phyloP scores from a whole-genome alignment of 805 yeast species.

The Debaryomyces prosopidis region DNA sequence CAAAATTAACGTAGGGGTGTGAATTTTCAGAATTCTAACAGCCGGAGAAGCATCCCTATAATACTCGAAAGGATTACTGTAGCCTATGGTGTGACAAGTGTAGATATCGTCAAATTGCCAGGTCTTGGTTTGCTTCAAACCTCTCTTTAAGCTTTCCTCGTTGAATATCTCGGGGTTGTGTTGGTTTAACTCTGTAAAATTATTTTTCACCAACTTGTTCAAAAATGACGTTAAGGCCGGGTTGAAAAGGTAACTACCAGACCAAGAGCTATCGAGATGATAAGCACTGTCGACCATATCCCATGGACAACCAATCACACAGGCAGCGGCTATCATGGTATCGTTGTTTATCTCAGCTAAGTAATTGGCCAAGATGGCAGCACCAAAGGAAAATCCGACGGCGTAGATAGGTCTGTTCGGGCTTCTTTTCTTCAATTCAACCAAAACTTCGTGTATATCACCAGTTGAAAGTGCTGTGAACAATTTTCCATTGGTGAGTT shows the following conservation, averaged over 20 bases:
- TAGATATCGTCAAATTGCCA: slow-evolving; percentile 62
- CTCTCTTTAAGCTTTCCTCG: slow-evolving; percentile 18
- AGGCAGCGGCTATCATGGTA: slow-evolving; percentile 48
- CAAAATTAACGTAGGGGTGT: slow-evolving; percentile 65
- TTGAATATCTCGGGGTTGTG: slow-evolving; percentile 28
- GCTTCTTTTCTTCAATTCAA: slow-evolving; percentile 47
- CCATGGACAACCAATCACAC: slow-evolving; percentile 70
- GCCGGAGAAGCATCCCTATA: slow-evolving; percentile 64
- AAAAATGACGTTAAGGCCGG: slow-evolving; percentile 35
- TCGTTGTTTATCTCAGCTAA: slow-evolving; percentile 58
- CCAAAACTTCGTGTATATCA: slow-evolving; percentile 60
- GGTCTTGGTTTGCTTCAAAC: slow-evolving; percentile 31
- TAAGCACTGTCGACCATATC: slow-evolving; percentile 56
- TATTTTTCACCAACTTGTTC: slow-evolving; percentile 32
- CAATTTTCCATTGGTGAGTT: slow-evolving; percentile 65
- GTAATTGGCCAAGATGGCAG: slow-evolving; percentile 67
- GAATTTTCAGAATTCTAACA: slow-evolving; percentile 48
- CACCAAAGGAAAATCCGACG: slow-evolving; percentile 84
- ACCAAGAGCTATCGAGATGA: slow-evolving; percentile 38
- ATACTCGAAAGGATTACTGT: slow-evolving; percentile 61
- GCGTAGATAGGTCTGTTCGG: slow-evolving; percentile 66
- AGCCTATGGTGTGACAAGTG: slow-evolving; percentile 70
- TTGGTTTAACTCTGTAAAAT: slow-evolving; percentile 30
- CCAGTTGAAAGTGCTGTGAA: slow-evolving; percentile 73
- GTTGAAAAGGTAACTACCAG: slow-evolving; percentile 34